Evolutionary conservation across 495 filamentous ascomycete species (phyloP).

Genomic region (Lentithecium fluviatile): DNA sequence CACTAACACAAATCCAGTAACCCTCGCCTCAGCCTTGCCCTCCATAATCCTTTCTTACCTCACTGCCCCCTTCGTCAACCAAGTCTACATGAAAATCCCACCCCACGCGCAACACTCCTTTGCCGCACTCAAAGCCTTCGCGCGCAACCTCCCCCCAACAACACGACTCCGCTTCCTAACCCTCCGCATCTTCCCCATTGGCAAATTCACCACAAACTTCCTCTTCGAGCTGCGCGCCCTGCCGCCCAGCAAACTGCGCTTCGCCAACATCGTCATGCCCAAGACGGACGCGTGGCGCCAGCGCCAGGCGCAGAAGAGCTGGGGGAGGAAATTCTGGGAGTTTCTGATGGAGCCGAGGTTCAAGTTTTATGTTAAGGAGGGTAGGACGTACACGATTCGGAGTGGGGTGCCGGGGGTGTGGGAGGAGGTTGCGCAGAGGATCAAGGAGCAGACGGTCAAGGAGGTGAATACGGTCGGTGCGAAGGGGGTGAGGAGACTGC

Average conservation of each 20-base stretch:
- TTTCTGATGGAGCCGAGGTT: slow-evolving; percentile 17
- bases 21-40: slow-evolving; percentile 15
- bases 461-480: neutral
- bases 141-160: slow-evolving; percentile 6
- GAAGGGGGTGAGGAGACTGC: neutral
- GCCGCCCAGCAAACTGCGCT: neutral
- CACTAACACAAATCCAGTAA: slow-evolving; percentile 15
- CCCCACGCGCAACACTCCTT: neutral
- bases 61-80: slow-evolving; percentile 22
- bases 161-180: slow-evolving; percentile 22
- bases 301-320: neutral
- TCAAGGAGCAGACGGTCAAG: slow-evolving; percentile 8
- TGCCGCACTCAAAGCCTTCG: slow-evolving; percentile 6
- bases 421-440: slow-evolving; percentile 19
- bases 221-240: slow-evolving; percentile 22
- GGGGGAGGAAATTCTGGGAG: neutral
- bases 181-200: slow-evolving; percentile 16
- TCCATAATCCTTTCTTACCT: slow-evolving; percentile 20
- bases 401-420: slow-evolving; percentile 23
- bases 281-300: neutral
- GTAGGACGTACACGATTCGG: slow-evolving; percentile 12
- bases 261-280: slow-evolving; percentile 22
- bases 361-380: slow-evolving; percentile 31
- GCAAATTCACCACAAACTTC: neutral
- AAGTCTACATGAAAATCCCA: slow-evolving; percentile 13